These are phyloP conservation scores for Trebouxia sp. DNA, from an alignment of 139 green algal species.

Conservation along the genomic window DNA sequence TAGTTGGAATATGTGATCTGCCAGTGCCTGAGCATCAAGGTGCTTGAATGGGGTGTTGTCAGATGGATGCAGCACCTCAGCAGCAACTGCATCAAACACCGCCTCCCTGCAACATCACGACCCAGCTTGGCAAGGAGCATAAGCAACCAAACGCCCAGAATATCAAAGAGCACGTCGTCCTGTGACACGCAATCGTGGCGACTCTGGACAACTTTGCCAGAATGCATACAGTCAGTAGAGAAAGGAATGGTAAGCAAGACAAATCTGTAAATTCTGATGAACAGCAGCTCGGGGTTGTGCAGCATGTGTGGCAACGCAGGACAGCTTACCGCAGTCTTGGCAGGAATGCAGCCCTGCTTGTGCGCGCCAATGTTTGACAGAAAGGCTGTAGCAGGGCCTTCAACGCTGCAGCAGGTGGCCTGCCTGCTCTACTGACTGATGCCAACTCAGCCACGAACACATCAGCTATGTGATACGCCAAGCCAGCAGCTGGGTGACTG, in stretches of 20 bases:
- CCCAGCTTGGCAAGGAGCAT: no score
- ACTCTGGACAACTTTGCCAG: neutral
- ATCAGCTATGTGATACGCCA: constrained; percentile 78
- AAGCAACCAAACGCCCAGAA: no score
- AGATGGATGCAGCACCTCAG: constrained; percentile 46
- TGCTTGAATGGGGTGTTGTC: constrained; percentile 31
- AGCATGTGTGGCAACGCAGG: neutral
- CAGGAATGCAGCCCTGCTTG: constrained; percentile 43
- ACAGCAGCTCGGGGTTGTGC: neutral
- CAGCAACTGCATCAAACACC: constrained; percentile 59
- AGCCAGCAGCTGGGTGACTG: constrained; percentile 41
- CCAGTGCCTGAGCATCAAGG: constrained; percentile 50
- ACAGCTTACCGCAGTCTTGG: constrained; percentile 30
- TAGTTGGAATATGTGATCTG: constrained; percentile 62
- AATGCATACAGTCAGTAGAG: no score
- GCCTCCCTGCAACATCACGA: constrained; percentile 62
- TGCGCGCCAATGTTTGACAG: constrained; percentile 29
- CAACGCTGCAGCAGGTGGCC: constrained; percentile 20
- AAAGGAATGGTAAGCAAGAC: no score
- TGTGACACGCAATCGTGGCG: neutral
- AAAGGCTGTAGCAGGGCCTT: constrained; percentile 66
- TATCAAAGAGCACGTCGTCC: no score
- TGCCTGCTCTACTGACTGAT: neutral
- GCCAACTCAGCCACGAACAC: constrained; percentile 76
- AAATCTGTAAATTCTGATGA: no score